A percentile compares a stretch with the other conserved stretches of the same genome.
Evolutionary conservation across 768 basidiomycete species (phyloP).

Genomic region (Trametes maxima): DNA sequence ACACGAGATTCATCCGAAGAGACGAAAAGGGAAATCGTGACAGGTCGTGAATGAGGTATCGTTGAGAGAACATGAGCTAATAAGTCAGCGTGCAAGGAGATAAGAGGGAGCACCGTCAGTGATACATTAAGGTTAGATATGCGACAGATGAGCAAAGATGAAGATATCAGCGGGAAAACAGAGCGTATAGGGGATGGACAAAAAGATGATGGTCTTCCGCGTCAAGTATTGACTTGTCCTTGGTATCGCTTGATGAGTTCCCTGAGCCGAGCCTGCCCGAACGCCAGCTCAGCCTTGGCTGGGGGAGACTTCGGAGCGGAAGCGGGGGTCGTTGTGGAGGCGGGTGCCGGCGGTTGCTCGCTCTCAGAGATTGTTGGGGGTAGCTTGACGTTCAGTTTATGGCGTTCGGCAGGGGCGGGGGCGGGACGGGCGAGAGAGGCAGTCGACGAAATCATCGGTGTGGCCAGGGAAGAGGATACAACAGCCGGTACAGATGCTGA

Average conservation of each 20-base stretch:
- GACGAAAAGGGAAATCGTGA: conserved; percentile 12
- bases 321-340: not conserved
- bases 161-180: not conserved
- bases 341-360: not conserved
- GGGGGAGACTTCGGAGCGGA: conserved; percentile 20
- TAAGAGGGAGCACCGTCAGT: not conserved
- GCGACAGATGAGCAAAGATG: not conserved
- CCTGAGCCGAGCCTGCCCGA: conserved; percentile 75
- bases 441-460: conserved; percentile 72
- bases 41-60: conserved; percentile 21
- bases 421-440: conserved; percentile 68
- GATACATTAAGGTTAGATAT: not conserved
- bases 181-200: not conserved
- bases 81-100: conserved; percentile 16
- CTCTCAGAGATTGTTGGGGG: conserved; percentile 37
- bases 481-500: conserved; percentile 69
- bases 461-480: conserved; percentile 72
- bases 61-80: conserved; percentile 3
- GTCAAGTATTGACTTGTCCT: conserved; percentile 32
- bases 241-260: conserved; percentile 87
- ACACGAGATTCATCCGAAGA: conserved; percentile 5
- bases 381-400: conserved; percentile 33
- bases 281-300: conserved; percentile 54
- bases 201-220: not conserved
- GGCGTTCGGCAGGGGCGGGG: conserved; percentile 24